Base-by-base conservation (phyloP, 345 rosid genomes). In the Erysimum cheiranthoides region DNA sequence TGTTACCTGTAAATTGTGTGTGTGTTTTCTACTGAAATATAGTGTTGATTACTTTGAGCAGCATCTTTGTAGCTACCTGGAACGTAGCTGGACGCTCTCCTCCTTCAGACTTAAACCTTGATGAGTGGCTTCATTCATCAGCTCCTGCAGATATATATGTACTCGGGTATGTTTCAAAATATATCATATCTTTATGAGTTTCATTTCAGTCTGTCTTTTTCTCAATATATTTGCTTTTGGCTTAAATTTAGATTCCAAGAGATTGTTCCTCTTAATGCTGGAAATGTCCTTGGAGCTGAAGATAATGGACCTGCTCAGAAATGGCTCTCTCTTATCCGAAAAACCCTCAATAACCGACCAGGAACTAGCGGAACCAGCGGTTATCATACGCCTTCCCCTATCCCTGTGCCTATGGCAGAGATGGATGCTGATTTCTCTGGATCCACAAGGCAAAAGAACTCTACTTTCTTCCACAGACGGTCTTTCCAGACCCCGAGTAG, bases 291-390 rank as follows among this genome's bases (percentile, higher is more conserved):
- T 40, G 99, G 97, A 17, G 88, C 97, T 53, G 99, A 95, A 87
- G 98, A 95, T 86, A 95, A 92, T 64, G 99, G 98, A 16, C 99
- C 98, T 35, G 97, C 98, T 71, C 90, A 95, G 69, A 95, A 95
- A 83, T 95, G 99, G 99, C 80, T 85, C 60, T 84, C 96, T 68
- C 87, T 93, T 14, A 83, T 95, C 38, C 82, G 96, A 13, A 95
- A 75, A 83, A 87, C 98, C 38, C 87, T 95, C 2, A 95, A 93
- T 69, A 86, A 82, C 86, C 90, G 88, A 74, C 98, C 98, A 11
- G 99, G 99, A 77, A 84, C 88, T 25, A 89, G 93, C 68, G 97
- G 97, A 36, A 79, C 88, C 16, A 83, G 83, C 54, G 85, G 83
- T 5, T 89, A 80, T 75, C 90, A 91, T 75, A 87, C 98, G 12